These are phyloP conservation scores for Microbotryum scabiosae DNA, from an alignment of 1,284 basidiomycete species.

Conservation along the genomic window DNA sequence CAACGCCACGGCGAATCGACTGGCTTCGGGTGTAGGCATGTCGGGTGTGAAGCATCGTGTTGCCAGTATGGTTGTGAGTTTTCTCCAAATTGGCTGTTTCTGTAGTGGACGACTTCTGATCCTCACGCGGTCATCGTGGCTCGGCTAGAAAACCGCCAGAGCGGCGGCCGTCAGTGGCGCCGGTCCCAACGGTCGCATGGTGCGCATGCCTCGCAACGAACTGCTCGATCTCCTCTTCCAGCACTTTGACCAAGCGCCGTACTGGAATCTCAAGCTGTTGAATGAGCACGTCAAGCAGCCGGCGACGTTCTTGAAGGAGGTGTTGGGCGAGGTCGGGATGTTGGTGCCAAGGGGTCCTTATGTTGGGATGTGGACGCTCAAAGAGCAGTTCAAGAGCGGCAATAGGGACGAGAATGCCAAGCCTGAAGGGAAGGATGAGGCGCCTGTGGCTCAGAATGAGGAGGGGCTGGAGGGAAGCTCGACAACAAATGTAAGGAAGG, in stretches of 20 bases:
- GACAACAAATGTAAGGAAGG: too few relatives aligned
- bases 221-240: conserved; percentile 76
- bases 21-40: conserved; percentile 32
- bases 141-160: conserved; percentile 22
- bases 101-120: too few relatives aligned
- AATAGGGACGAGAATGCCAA: too few relatives aligned
- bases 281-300: conserved; percentile 81
- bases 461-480: too few relatives aligned
- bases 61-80: conserved; percentile 33
- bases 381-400: conserved; percentile 8
- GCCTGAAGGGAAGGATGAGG: too few relatives aligned
- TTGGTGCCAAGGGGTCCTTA: conserved; percentile 67
- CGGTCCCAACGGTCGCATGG: conserved; percentile 37
- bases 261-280: conserved; percentile 65
- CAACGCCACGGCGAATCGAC: conserved; percentile 39
- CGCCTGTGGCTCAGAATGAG: too few relatives aligned
- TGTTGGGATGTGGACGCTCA: conserved; percentile 43
- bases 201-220: conserved; percentile 75
- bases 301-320: conserved; percentile 81
- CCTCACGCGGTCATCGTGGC: not conserved
- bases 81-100: too few relatives aligned
- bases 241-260: conserved; percentile 66
- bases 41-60: conserved; percentile 27
- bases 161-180: conserved; percentile 23
- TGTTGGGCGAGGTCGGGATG: conserved; percentile 68